Percentiles rank a stretch among this genome's conserved stretches.
phyloP scores from a whole-genome alignment of 1,284 basidiomycete species.

The Leccinum subfulvum region DNA sequence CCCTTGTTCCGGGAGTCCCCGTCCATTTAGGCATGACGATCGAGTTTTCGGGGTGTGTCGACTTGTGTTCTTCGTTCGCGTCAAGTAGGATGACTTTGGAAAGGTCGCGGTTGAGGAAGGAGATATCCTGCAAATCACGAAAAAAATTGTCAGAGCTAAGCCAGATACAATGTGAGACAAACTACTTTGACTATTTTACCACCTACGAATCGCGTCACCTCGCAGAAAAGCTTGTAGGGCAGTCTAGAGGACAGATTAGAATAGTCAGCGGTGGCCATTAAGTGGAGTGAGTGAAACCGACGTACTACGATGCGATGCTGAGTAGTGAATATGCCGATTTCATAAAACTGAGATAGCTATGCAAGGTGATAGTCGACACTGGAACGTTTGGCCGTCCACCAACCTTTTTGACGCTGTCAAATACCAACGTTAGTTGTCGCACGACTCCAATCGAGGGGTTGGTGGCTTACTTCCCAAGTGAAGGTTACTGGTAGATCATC shows the following conservation, averaged over 20 bases:
- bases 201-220: conserved; percentile 79
- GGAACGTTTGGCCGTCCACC: conserved; percentile 91
- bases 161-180: neutral
- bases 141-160: neutral
- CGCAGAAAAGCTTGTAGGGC: conserved; percentile 92
- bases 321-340: conserved; percentile 94
- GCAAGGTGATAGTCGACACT: conserved; percentile 97
- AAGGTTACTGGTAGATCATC: conserved; percentile 92
- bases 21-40: conserved; percentile 87
- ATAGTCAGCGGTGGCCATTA: neutral
- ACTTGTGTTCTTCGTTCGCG: conserved; percentile 75
- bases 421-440: neutral
- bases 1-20: conserved; percentile 79
- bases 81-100: conserved; percentile 90
- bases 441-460: neutral
- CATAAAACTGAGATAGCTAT: conserved; percentile 96
- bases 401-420: conserved; percentile 75
- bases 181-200: conserved; percentile 80
- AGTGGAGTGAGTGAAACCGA: conserved; percentile 40
- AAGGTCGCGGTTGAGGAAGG: conserved; percentile 91
- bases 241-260: no score
- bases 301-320: conserved; percentile 91
- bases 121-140: conserved; percentile 62
- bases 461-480: conserved; percentile 84
- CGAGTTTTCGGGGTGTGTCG: conserved; percentile 88